Evolutionary conservation across 176 grass and related monocot genomes (phyloP).

Genomic region (barley (Hordeum vulgare)): MorexV3_pseudomolecules_assembly NC_058519.1:68535569-68536068

Average conservation of each 20-base stretch:
- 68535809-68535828: constrained; percentile 73
- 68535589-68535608: constrained; percentile 22
- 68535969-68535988: constrained; percentile 50
- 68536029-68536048: constrained; percentile 31
- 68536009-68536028: constrained; percentile 67
- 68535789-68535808: constrained; percentile 62
- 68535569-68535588: constrained; percentile 22
- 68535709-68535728: constrained; percentile 21
- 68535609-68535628: not conserved
- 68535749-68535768: constrained; percentile 26
- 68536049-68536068: constrained; percentile 40
- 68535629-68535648: constrained; percentile 24
- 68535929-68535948: constrained; percentile 49
- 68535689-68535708: constrained; percentile 35
- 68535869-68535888: constrained; percentile 10
- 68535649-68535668: constrained; percentile 29
- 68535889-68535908: constrained; percentile 43
- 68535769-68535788: constrained; percentile 23
- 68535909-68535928: constrained; percentile 53
- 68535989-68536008: constrained; percentile 59
- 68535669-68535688: constrained; percentile 42
- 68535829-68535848: constrained; percentile 60
- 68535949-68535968: constrained; percentile 31
- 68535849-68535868: constrained; percentile 6
- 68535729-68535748: constrained; percentile 20